phyloP scores from a whole-genome alignment of 2,329 filamentous ascomycete genomes.

The Rosellinia necatrix region DNA sequence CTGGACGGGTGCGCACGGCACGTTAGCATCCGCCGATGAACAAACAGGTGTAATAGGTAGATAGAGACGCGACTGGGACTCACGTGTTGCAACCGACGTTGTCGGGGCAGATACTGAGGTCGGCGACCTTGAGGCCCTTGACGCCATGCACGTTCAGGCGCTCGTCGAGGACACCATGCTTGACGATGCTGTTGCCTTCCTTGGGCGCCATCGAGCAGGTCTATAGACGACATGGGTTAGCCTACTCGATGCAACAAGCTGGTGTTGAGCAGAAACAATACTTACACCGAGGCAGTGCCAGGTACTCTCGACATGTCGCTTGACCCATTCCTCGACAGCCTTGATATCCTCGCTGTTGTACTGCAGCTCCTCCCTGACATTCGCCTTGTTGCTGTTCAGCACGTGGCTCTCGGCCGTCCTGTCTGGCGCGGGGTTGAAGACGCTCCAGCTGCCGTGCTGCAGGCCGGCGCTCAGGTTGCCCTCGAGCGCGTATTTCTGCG shows the following conservation, averaged over 20 bases:
- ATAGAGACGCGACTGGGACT: conserved; percentile 34
- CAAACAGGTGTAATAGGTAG: too few relatives aligned
- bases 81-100: conserved; percentile 74
- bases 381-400: conserved; percentile 68
- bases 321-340: conserved; percentile 71
- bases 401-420: conserved; percentile 50
- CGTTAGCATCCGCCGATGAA: conserved; percentile 4
- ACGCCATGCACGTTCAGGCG: conserved; percentile 79
- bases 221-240: conserved; percentile 31
- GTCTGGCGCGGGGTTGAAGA: conserved; percentile 59
- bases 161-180: conserved; percentile 78
- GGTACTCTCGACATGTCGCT: conserved; percentile 76
- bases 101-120: conserved; percentile 76
- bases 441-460: conserved; percentile 74
- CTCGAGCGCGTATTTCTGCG: conserved; percentile 74
- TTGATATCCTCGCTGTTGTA: conserved; percentile 68
- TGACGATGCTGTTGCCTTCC: conserved; percentile 79
- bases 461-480: conserved; percentile 74
- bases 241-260: background rate
- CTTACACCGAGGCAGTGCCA: conserved; percentile 66
- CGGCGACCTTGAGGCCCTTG: conserved; percentile 76
- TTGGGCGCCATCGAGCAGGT: conserved; percentile 79
- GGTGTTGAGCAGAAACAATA: conserved; percentile 5
- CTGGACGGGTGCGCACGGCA: conserved; percentile 37
- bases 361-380: conserved; percentile 65